These are phyloP conservation scores for Teratosphaeria zuluensis DNA, from an alignment of 2,329 filamentous ascomycete species.

Conservation along the genomic window DNA sequence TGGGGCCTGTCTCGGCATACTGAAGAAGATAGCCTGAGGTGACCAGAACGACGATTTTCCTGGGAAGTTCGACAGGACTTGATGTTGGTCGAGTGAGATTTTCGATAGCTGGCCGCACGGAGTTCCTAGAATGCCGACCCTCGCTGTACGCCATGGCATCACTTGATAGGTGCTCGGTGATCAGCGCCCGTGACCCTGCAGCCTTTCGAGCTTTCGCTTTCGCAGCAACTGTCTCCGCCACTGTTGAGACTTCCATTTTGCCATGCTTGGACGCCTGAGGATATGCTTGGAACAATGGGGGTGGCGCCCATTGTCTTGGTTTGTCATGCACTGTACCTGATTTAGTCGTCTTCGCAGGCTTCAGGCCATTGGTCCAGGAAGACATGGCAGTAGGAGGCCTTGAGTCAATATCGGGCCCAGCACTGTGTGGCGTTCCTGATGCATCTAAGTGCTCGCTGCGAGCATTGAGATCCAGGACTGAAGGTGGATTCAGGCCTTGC, in stretches of 20 bases:
- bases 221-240: constrained; percentile 47
- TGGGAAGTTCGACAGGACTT: constrained; percentile 43
- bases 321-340: not conserved
- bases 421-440: constrained; percentile 5
- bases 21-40: constrained; percentile 65
- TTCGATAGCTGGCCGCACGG: not conserved
- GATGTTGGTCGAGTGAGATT: constrained; percentile 1
- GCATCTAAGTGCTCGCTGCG: constrained; percentile 2
- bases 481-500: constrained; percentile 18
- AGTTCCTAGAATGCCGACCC: not conserved
- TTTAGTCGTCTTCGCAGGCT: not conserved
- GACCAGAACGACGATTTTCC: constrained; percentile 63
- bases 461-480: constrained; percentile 1
- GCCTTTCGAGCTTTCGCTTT: constrained; percentile 12
- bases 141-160: not conserved
- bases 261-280: constrained; percentile 72
- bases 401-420: not conserved
- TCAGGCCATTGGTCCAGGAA: not conserved
- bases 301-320: constrained; percentile 34
- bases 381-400: not conserved
- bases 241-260: constrained; percentile 55
- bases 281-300: constrained; percentile 78
- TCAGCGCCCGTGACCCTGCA: not conserved
- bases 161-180: not conserved
- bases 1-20: constrained; percentile 60